These are phyloP conservation scores for Saccharomyces pastorianus DNA, from an alignment of 1,139 yeast genomes.

Conservation along the genomic window DNA sequence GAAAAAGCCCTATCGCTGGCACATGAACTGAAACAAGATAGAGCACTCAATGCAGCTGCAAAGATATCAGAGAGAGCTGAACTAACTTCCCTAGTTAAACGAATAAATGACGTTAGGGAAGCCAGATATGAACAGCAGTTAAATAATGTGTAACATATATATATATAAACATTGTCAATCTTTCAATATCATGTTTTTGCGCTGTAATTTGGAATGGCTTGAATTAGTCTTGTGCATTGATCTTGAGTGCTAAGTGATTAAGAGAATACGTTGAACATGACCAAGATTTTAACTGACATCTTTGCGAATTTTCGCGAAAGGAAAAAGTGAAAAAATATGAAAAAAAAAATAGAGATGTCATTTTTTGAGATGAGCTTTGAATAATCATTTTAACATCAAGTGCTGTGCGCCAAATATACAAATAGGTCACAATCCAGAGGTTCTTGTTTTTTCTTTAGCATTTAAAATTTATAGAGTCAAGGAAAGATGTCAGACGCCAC, in stretches of 20 bases:
- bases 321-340: not conserved
- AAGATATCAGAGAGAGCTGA: constrained; percentile 79
- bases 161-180: too few relatives aligned
- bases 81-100: constrained; percentile 53
- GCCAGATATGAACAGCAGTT: constrained; percentile 35
- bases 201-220: too few relatives aligned
- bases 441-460: not conserved
- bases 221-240: too few relatives aligned
- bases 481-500: constrained; percentile 11
- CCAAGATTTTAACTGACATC: not conserved
- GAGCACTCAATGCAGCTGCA: constrained; percentile 75
- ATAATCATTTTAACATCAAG: not conserved
- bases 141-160: too few relatives aligned
- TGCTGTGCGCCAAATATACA: not conserved
- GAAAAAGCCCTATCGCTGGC: constrained; percentile 66
- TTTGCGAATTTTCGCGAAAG: not conserved
- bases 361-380: constrained; percentile 1
- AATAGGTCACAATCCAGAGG: not conserved
- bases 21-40: constrained; percentile 60
- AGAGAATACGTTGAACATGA: not conserved
- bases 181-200: constrained; percentile 19
- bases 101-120: constrained; percentile 61
- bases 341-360: not conserved
- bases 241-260: not conserved
- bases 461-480: not conserved